Evolutionary conservation across 2,329 filamentous ascomycete species (phyloP).

Genomic region (Pezicula carpinea): DNA sequence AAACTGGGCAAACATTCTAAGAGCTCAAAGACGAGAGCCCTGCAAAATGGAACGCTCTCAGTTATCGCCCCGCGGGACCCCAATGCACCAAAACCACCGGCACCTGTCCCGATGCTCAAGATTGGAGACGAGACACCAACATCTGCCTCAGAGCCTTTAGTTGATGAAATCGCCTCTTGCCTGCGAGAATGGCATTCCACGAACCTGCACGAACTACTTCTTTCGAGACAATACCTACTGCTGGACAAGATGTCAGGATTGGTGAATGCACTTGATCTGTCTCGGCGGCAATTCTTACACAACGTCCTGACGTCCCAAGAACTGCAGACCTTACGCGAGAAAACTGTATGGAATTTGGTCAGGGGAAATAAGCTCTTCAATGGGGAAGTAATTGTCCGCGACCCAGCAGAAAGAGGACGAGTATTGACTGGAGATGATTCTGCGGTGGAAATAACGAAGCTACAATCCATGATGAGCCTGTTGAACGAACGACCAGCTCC

Average conservation of each 20-base stretch:
- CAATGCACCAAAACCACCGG: slow-evolving; percentile 70
- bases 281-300: slow-evolving; percentile 85
- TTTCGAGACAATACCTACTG: slow-evolving; percentile 74
- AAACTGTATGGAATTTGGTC: slow-evolving; percentile 93
- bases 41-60: slow-evolving; percentile 34
- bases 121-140: slow-evolving; percentile 96
- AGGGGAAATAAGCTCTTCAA: slow-evolving; percentile 90
- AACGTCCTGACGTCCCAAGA: slow-evolving; percentile 88
- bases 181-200: slow-evolving; percentile 98
- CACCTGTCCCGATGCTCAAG: slow-evolving; percentile 94
- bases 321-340: slow-evolving; percentile 73
- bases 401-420: slow-evolving; percentile 75
- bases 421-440: slow-evolving; percentile 91
- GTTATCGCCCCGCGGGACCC: slow-evolving; percentile 55
- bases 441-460: slow-evolving; percentile 80
- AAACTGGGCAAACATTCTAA: slow-evolving; percentile 6
- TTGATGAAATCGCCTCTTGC: slow-evolving; percentile 97
- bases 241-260: slow-evolving; percentile 78
- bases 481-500: slow-evolving; percentile 75
- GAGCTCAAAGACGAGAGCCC: slow-evolving; percentile 15
- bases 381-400: slow-evolving; percentile 91
- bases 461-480: slow-evolving; percentile 95
- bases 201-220: slow-evolving; percentile 85
- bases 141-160: slow-evolving; percentile 80
- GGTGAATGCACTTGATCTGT: slow-evolving; percentile 77